These are phyloP conservation scores for Coniella lustricola DNA, from an alignment of 2,329 filamentous ascomycete species.

Conservation along the genomic window DNA sequence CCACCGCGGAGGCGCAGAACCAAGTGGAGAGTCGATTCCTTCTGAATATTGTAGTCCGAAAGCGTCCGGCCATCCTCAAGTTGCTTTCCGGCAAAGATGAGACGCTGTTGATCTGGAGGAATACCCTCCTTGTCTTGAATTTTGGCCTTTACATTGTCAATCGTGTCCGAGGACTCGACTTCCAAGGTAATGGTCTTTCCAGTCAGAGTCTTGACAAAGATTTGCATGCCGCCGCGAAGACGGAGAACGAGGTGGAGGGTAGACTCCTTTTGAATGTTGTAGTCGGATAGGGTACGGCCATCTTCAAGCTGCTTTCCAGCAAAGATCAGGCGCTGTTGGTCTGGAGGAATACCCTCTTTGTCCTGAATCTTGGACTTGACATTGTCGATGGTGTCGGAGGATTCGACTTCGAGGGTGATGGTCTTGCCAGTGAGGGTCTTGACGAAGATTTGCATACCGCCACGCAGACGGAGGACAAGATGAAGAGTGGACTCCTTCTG, in stretches of 20 bases:
- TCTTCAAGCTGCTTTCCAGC: slow-evolving; percentile 96
- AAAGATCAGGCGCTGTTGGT: slow-evolving; percentile 94
- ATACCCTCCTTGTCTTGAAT: slow-evolving; percentile 93
- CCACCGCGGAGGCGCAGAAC: slow-evolving; percentile 77
- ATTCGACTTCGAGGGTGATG: slow-evolving; percentile 86
- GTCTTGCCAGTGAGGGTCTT: slow-evolving; percentile 91
- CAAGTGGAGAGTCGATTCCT: slow-evolving; percentile 75
- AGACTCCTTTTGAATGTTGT: slow-evolving; percentile 93
- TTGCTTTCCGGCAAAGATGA: slow-evolving; percentile 93
- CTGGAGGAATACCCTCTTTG: slow-evolving; percentile 93
- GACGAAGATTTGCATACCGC: slow-evolving; percentile 61
- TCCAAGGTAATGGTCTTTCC: slow-evolving; percentile 94
- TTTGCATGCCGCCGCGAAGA: slow-evolving; percentile 85
- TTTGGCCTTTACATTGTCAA: slow-evolving; percentile 91
- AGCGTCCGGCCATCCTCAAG: slow-evolving; percentile 87
- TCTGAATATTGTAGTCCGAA: slow-evolving; percentile 95
- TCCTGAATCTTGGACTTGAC: slow-evolving; percentile 97
- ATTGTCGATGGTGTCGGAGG: slow-evolving; percentile 87
- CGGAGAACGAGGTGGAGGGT: slow-evolving; percentile 81
- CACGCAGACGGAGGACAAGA: slow-evolving; percentile 51
- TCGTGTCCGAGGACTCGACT: slow-evolving; percentile 82
- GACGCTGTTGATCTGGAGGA: slow-evolving; percentile 86
- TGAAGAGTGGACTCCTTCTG: slow-evolving; percentile 74
- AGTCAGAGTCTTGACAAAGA: slow-evolving; percentile 80
- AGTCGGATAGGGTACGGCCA: slow-evolving; percentile 81